phyloP scores from a whole-genome alignment of 495 filamentous ascomycete species.

The Aspergillus bertholletiae region DNA sequence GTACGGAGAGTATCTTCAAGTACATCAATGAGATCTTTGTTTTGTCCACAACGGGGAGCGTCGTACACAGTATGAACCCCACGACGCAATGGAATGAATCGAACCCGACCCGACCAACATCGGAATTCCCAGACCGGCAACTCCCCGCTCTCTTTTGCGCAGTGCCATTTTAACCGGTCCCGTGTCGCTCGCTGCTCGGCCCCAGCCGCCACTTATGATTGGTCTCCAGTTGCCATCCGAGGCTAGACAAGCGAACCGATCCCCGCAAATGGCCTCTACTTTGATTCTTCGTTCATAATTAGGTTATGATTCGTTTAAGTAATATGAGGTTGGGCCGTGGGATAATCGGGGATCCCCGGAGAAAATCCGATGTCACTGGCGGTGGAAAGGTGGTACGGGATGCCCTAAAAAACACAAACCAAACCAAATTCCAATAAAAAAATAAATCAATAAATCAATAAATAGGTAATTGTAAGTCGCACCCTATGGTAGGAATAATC shows the following conservation, averaged over 20 bases:
- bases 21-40: not conserved
- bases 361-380: not conserved
- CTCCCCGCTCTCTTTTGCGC: conserved; percentile 11
- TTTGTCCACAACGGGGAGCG: no score
- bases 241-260: conserved; percentile 26
- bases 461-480: no score
- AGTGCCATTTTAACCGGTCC: conserved; percentile 23
- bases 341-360: conserved; percentile 8
- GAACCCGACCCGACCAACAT: conserved; percentile 8
- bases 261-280: conserved; percentile 19
- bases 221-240: conserved; percentile 31
- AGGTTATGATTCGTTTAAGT: not conserved
- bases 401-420: not conserved
- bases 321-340: not conserved
- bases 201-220: conserved; percentile 21
- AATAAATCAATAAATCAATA: not conserved
- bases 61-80: not conserved
- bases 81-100: not conserved
- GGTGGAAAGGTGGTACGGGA: not conserved
- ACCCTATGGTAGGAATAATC: not conserved
- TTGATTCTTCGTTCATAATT: not conserved
- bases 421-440: not conserved
- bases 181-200: conserved; percentile 22
- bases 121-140: conserved; percentile 17
- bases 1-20: not conserved